Evolutionary conservation across 2,329 filamentous ascomycete species (phyloP).

Genomic region (Cercospora sp.): DNA sequence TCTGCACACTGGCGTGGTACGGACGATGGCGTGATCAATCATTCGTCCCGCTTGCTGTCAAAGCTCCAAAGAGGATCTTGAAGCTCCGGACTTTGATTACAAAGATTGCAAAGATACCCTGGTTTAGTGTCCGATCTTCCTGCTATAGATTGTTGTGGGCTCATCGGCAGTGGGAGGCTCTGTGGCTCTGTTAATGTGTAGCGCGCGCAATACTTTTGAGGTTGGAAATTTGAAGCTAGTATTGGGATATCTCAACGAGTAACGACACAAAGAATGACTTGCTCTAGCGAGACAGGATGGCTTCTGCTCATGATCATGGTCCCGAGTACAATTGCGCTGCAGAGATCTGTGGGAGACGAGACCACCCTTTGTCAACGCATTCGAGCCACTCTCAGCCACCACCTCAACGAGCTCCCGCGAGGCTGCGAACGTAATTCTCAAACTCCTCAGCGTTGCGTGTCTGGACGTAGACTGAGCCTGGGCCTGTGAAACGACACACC

Average conservation of each 20-base stretch:
- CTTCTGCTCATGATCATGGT: background rate
- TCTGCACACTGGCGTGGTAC: background rate
- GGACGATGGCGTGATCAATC: background rate
- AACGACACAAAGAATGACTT: background rate
- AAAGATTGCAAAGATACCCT: background rate
- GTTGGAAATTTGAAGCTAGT: background rate
- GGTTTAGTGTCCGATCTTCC: background rate
- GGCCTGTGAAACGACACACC: slow-evolving; percentile 86
- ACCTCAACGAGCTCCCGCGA: slow-evolving; percentile 1
- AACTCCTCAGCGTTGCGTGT: slow-evolving; percentile 76
- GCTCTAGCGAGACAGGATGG: background rate
- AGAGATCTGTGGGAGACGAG: background rate
- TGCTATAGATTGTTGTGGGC: background rate
- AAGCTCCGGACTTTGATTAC: background rate
- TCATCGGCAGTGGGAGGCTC: background rate
- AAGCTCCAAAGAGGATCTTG: background rate
- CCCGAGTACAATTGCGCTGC: background rate
- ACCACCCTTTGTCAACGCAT: background rate
- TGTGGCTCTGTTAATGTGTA: background rate
- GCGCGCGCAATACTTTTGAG: background rate
- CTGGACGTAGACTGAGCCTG: slow-evolving; percentile 85
- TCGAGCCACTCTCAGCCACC: background rate
- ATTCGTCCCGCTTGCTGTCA: background rate
- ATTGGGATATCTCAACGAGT: background rate
- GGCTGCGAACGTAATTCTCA: slow-evolving; percentile 8